Conservation (phyloP, 805 yeast species). For the Jamesozyma rosinii region DNA sequence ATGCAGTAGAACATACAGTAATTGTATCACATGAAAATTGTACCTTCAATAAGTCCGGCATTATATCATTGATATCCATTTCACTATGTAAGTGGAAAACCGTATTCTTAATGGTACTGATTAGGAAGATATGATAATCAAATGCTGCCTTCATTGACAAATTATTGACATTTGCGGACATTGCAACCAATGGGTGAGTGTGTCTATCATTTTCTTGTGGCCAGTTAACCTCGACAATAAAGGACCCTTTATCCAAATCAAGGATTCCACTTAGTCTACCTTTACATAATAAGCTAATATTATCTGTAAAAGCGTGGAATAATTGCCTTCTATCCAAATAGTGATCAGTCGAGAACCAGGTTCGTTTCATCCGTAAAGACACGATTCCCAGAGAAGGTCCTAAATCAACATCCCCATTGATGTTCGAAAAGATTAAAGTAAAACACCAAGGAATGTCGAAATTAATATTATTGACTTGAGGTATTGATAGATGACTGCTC, state of each 20-base stretch:
- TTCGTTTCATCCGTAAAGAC: conserved; percentile 42
- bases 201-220: conserved; percentile 37
- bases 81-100: conserved; percentile 60
- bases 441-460: conserved; percentile 65
- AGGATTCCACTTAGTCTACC: conserved; percentile 78
- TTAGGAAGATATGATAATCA: conserved; percentile 78
- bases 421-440: conserved; percentile 45
- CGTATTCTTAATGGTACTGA: conserved; percentile 43
- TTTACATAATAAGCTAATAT: conserved; percentile 42
- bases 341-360: conserved; percentile 66
- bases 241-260: conserved; percentile 38
- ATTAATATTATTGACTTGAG: conserved; percentile 35
- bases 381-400: conserved; percentile 77
- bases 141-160: conserved; percentile 57
- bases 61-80: conserved; percentile 37
- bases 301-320: conserved; percentile 50
- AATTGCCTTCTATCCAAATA: conserved; percentile 62
- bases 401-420: conserved; percentile 55
- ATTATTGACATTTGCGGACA: conserved; percentile 47
- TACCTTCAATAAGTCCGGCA: conserved; percentile 55
- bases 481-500: conserved; percentile 4
- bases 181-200: conserved; percentile 55
- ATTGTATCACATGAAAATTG: conserved; percentile 41
- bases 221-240: conserved; percentile 70
- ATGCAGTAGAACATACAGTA: conserved; percentile 63